These are phyloP conservation scores for Candida parachauliodes DNA, from an alignment of 805 yeast genomes.

Conservation along the genomic window DNA sequence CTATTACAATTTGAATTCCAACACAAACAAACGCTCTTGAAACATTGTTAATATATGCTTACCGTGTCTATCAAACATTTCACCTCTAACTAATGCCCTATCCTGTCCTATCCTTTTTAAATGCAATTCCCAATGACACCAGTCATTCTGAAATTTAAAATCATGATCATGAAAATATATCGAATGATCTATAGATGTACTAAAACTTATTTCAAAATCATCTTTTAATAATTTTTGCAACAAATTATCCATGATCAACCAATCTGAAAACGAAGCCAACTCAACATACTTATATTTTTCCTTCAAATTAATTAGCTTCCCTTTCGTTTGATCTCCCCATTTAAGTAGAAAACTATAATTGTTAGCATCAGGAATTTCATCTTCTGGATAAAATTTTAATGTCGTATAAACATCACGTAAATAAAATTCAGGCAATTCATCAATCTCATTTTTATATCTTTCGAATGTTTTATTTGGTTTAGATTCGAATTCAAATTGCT, in stretches of 20 bases:
- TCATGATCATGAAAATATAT: conserved; percentile 34
- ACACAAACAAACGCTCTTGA: conserved; percentile 58
- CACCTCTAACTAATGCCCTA: conserved; percentile 56
- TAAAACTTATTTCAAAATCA: conserved; percentile 19
- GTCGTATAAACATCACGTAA: background rate
- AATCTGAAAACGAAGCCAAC: conserved; percentile 56
- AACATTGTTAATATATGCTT: conserved; percentile 54
- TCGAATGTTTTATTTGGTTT: conserved; percentile 5
- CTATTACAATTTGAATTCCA: conserved; percentile 26
- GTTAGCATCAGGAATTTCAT: conserved; percentile 20
- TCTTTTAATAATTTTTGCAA: conserved; percentile 22
- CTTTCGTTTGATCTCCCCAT: conserved; percentile 21
- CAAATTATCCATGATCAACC: conserved; percentile 28
- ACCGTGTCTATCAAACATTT: conserved; percentile 46
- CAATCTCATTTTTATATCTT: background rate
- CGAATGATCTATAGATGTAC: conserved; percentile 32
- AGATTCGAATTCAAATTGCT: conserved; percentile 8
- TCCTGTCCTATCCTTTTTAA: conserved; percentile 50
- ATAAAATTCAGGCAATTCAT: background rate
- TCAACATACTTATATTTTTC: conserved; percentile 44
- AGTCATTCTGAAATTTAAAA: conserved; percentile 28
- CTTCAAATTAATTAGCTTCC: conserved; percentile 11
- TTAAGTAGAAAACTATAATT: conserved; percentile 24
- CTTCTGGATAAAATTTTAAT: conserved; percentile 9
- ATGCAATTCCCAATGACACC: conserved; percentile 33